Percentiles rank a stretch among this genome's conserved stretches.
Evolutionary conservation across 1,284 basidiomycete genomes (phyloP).

Genomic region (Heterobasidion irregulare): DNA sequence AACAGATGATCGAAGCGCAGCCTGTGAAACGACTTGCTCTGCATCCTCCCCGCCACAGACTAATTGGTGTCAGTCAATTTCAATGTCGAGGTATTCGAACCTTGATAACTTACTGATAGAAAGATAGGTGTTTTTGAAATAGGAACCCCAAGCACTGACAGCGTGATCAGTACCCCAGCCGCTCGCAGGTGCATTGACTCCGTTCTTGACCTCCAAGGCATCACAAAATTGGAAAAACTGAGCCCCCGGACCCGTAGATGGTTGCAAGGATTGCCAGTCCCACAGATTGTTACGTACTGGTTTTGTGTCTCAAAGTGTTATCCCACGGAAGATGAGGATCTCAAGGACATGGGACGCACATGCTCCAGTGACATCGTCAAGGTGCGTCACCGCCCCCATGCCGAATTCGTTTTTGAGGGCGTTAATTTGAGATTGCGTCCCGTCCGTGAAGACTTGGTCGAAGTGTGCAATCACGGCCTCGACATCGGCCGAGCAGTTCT

Average conservation of each 20-base stretch:
- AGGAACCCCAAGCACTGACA: slow-evolving; percentile 51
- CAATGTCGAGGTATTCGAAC: neutral
- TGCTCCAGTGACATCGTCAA: slow-evolving; percentile 60
- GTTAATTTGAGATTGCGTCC: slow-evolving; percentile 36
- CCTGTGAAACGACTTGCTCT: neutral
- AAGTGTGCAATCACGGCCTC: slow-evolving; percentile 58
- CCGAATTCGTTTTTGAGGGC: slow-evolving; percentile 50
- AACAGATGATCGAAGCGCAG: neutral
- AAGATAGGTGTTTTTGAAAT: slow-evolving; percentile 41
- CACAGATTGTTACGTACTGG: slow-evolving; percentile 47
- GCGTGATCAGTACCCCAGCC: slow-evolving; percentile 64
- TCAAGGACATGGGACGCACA: slow-evolving; percentile 22
- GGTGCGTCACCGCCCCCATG: slow-evolving; percentile 43
- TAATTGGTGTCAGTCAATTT: slow-evolving; percentile 10
- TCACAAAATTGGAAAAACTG: slow-evolving; percentile 67
- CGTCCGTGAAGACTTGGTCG: slow-evolving; percentile 43
- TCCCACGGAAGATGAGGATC: no score
- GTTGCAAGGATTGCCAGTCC: slow-evolving; percentile 51
- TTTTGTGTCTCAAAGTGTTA: no score
- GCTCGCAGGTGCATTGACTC: slow-evolving; percentile 37
- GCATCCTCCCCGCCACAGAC: slow-evolving; percentile 32
- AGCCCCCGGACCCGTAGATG: slow-evolving; percentile 28
- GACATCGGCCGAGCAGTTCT: slow-evolving; percentile 67
- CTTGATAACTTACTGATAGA: slow-evolving; percentile 24
- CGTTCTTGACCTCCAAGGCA: slow-evolving; percentile 50